Conservation (phyloP, 352 stramenopile species). For the Globisporangium cystogenes region DNA sequence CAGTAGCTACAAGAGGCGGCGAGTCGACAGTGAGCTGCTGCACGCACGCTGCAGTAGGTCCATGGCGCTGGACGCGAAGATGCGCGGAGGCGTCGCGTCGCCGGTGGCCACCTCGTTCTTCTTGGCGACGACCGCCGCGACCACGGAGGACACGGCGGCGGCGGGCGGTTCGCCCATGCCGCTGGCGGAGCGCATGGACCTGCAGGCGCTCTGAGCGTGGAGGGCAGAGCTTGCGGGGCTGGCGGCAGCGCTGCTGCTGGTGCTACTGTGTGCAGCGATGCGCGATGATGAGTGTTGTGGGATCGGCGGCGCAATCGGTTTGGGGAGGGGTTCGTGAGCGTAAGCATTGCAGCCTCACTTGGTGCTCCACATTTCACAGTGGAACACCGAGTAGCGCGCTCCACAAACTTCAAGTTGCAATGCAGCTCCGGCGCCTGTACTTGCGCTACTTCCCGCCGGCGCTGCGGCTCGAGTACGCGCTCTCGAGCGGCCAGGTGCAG, state of each 20-base stretch:
- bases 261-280: no score
- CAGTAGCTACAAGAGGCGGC: no score
- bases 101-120: background rate
- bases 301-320: no score
- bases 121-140: background rate
- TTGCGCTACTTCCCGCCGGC: conserved; percentile 70
- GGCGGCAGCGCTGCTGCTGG: no score
- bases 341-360: background rate
- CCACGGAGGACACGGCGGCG: background rate
- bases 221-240: no score
- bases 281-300: no score
- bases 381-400: background rate
- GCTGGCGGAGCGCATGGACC: background rate
- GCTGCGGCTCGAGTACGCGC: conserved; percentile 55
- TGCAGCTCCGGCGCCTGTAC: conserved; percentile 64
- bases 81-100: background rate
- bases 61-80: background rate
- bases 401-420: conserved; percentile 13
- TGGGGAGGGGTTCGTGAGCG: no score
- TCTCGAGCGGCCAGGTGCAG: conserved; percentile 36
- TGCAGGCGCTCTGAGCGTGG: background rate
- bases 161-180: background rate
- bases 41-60: conserved; percentile 1
- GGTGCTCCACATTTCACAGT: background rate
- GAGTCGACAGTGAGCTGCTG: no score